A percentile compares a stretch with the other conserved stretches of the same genome.
Evolutionary conservation across 345 rosid genomes (phyloP).

Genomic region (Isatis tinctoria): DNA sequence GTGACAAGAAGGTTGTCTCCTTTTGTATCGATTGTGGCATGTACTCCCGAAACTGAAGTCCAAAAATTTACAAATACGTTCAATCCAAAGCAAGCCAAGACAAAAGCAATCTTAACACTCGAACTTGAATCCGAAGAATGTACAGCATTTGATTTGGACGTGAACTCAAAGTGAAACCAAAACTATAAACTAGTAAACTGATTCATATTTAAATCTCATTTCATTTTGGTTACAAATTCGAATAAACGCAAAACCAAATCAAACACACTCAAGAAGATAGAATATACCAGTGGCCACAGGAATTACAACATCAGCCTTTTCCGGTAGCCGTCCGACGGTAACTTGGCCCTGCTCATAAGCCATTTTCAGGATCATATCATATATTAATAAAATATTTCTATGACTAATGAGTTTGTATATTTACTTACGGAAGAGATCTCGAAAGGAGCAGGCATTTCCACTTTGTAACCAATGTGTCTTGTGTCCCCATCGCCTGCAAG

Average conservation of each 20-base stretch:
- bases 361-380: too few relatives aligned
- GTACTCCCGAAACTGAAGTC: slow-evolving; percentile 64
- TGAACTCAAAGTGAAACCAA: background rate
- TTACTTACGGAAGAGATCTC: slow-evolving; percentile 44
- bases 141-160: background rate
- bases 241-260: background rate
- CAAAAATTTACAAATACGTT: background rate
- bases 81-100: background rate
- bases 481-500: slow-evolving; percentile 80
- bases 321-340: slow-evolving; percentile 72
- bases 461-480: slow-evolving; percentile 74
- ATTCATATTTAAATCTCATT: background rate
- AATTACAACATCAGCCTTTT: slow-evolving; percentile 82
- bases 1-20: slow-evolving; percentile 59
- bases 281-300: slow-evolving; percentile 81
- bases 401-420: background rate
- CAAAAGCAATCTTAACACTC: background rate
- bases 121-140: background rate
- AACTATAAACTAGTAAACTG: background rate
- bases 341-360: slow-evolving; percentile 43
- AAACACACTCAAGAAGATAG: background rate
- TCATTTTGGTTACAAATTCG: background rate
- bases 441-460: slow-evolving; percentile 68
- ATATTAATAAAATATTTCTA: too few relatives aligned
- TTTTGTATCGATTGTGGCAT: slow-evolving; percentile 71